phyloP scores from a whole-genome alignment of 2,329 filamentous ascomycete species.

The Sarocladium strictum region DNA sequence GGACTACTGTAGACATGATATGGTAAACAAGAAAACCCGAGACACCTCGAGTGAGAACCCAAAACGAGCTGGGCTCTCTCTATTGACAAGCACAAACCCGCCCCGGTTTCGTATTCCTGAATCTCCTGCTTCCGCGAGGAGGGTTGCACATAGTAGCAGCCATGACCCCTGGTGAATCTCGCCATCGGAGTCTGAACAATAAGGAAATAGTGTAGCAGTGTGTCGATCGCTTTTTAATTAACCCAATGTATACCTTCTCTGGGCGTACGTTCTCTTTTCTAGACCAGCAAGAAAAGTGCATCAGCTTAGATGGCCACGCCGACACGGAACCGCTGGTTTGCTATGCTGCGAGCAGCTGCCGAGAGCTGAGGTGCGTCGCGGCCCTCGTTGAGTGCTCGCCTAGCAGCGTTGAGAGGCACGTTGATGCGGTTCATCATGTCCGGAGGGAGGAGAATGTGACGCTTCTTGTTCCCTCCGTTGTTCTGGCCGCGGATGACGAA shows the following conservation, averaged over 20 bases:
- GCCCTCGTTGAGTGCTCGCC: not conserved
- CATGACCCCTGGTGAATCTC: not conserved
- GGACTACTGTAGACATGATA: slow-evolving; percentile 1
- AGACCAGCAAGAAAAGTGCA: slow-evolving; percentile 2
- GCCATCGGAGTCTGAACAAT: not conserved
- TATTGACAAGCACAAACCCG: not conserved
- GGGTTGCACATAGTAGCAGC: not conserved
- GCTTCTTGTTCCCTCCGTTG: slow-evolving; percentile 23
- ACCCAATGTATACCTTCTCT: not conserved
- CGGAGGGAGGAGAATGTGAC: slow-evolving; percentile 18
- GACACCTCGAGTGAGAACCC: not conserved
- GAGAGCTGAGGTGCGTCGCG: not conserved
- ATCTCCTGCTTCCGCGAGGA: not conserved
- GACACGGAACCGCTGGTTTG: not conserved
- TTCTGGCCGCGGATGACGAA: slow-evolving; percentile 29
- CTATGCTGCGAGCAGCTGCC: not conserved
- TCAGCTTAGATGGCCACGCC: not conserved
- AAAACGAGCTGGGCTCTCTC: not conserved
- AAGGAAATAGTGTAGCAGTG: slow-evolving; percentile 8
- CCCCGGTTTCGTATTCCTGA: not conserved
- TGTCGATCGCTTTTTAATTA: slow-evolving; percentile 5
- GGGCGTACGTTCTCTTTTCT: not conserved
- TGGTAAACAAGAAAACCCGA: not conserved
- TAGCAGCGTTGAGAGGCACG: slow-evolving; percentile 14
- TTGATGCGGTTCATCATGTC: slow-evolving; percentile 13